Percentiles rank a stretch among this genome's conserved stretches.
Evolutionary conservation across 345 rosid genomes (phyloP).

Genomic region (Salix arbutifolia): DNA sequence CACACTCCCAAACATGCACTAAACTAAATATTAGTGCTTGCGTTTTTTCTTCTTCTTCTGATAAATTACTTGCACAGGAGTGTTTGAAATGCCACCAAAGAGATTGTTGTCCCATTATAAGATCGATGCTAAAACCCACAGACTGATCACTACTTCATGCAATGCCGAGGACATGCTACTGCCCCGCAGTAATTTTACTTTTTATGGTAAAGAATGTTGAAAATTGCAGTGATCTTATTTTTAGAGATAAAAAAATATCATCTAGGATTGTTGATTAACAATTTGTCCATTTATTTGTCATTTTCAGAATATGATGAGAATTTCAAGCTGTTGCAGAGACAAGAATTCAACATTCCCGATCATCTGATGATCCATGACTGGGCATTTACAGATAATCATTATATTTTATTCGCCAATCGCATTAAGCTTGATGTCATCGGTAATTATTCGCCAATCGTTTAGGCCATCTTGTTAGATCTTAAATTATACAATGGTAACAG

Average conservation of each 20-base stretch:
- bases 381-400: constrained; percentile 82
- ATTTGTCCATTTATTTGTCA: neutral
- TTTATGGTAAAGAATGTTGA: constrained; percentile 45
- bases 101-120: constrained; percentile 88
- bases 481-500: no score
- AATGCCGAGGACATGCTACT: constrained; percentile 90
- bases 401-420: constrained; percentile 71
- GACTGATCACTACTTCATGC: constrained; percentile 72
- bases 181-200: constrained; percentile 79
- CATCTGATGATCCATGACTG: constrained; percentile 94
- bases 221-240: no score
- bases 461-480: no score
- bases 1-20: no score
- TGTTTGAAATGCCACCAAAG: constrained; percentile 85
- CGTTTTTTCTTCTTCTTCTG: neutral
- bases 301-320: constrained; percentile 58
- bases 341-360: constrained; percentile 61
- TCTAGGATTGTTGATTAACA: neutral
- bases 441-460: constrained; percentile 12
- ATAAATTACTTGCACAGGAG: constrained; percentile 33
- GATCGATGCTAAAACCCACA: constrained; percentile 47
- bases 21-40: neutral
- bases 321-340: constrained; percentile 50
- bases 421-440: constrained; percentile 69
- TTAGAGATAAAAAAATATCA: neutral